Evolutionary conservation across 2,329 filamentous ascomycete species (phyloP).

Genomic region (Calonectria naviculata): DNA sequence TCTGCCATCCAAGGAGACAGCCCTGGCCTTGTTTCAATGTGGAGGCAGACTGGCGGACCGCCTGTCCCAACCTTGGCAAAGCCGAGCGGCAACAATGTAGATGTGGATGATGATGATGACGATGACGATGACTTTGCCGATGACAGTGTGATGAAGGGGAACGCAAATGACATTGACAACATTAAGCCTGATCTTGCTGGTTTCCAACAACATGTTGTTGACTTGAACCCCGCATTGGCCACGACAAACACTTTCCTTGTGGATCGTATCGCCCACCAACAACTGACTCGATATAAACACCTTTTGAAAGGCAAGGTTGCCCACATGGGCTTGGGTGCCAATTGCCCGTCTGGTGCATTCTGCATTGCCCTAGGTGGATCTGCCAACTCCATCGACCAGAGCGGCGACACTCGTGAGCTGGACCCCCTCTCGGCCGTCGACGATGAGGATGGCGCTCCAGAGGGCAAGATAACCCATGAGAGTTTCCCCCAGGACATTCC

Average conservation of each 20-base stretch:
- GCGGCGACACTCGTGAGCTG: constrained; percentile 67
- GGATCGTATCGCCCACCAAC: constrained; percentile 85
- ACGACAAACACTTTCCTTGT: constrained; percentile 71
- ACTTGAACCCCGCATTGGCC: constrained; percentile 77
- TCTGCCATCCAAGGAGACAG: constrained; percentile 45
- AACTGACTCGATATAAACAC: constrained; percentile 81
- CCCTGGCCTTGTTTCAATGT: constrained; percentile 61
- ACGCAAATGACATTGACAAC: constrained; percentile 72
- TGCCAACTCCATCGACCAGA: constrained; percentile 69
- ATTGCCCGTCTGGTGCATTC: constrained; percentile 70
- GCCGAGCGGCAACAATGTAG: constrained; percentile 25
- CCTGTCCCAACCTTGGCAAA: constrained; percentile 62
- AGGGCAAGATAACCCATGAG: constrained; percentile 76
- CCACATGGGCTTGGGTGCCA: constrained; percentile 71
- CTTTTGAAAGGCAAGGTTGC: constrained; percentile 77
- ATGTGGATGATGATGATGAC: constrained; percentile 61
- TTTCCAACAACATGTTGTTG: constrained; percentile 79
- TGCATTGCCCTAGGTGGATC: constrained; percentile 78
- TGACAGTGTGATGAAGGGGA: constrained; percentile 70
- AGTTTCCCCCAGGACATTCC: constrained; percentile 86
- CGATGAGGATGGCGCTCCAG: constrained; percentile 76
- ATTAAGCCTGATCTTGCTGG: constrained; percentile 70
- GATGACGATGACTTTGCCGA: constrained; percentile 67
- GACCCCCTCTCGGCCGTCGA: constrained; percentile 66
- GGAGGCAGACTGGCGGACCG: constrained; percentile 64